Conservation (phyloP, 352 stramenopile genomes). For the Phytophthora constricta region DNA sequence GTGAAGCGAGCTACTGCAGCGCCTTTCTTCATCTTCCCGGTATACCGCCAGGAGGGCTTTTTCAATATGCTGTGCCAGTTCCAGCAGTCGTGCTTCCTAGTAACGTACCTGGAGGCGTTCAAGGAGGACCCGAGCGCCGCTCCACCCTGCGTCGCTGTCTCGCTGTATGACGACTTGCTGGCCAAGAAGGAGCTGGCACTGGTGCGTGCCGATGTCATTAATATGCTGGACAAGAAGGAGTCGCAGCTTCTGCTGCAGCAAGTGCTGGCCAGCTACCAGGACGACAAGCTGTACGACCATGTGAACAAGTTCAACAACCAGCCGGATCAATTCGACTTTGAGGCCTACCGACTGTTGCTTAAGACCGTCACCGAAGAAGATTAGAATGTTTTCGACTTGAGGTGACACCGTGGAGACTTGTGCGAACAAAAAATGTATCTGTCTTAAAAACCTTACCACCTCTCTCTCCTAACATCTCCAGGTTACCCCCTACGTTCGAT, state of each 20-base stretch:
- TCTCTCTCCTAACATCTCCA: conserved; percentile 18
- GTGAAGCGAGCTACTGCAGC: conserved; percentile 57
- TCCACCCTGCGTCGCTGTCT: conserved; percentile 82
- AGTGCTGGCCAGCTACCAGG: conserved; percentile 69
- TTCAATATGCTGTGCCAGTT: conserved; percentile 92
- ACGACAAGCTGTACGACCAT: conserved; percentile 69
- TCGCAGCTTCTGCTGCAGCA: conserved; percentile 70
- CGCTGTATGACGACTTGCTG: conserved; percentile 79
- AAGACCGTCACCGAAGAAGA: conserved; percentile 22
- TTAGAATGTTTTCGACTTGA: background rate
- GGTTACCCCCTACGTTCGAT: conserved; percentile 7
- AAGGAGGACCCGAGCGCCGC: conserved; percentile 83
- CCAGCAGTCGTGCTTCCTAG: conserved; percentile 88
- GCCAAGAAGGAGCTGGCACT: conserved; percentile 76
- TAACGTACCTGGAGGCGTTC: conserved; percentile 90
- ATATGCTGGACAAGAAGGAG: conserved; percentile 88
- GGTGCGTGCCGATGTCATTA: conserved; percentile 83
- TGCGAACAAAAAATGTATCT: conserved; percentile 38
- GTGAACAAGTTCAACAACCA: conserved; percentile 90
- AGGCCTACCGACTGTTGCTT: conserved; percentile 67
- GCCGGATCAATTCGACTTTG: conserved; percentile 87
- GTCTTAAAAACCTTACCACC: conserved; percentile 38
- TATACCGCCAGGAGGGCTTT: conserved; percentile 85
- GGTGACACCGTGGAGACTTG: background rate
- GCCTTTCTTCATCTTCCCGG: conserved; percentile 84